Evolutionary conservation across 108 stramenopile genomes (phyloP).

Genomic region (Stephanodiscus triporus): DNA sequence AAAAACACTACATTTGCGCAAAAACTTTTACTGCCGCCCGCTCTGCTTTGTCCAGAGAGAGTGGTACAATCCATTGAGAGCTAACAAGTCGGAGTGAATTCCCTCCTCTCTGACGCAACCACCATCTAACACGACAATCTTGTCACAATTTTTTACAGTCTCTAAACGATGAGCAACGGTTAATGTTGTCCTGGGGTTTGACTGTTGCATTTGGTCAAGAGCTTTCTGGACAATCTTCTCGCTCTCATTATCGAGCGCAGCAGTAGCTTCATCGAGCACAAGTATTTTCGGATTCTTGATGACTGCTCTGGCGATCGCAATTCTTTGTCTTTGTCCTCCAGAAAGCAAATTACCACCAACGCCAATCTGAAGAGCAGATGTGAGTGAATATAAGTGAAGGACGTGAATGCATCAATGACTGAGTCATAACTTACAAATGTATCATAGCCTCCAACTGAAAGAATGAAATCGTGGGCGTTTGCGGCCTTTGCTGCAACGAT

Average conservation of each 20-base stretch:
- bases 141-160: constrained; percentile 66
- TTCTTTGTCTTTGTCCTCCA: constrained; percentile 80
- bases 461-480: constrained; percentile 73
- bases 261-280: constrained; percentile 60
- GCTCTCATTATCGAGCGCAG: constrained; percentile 49
- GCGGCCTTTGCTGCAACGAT: constrained; percentile 57
- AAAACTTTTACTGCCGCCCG: too few relatives aligned
- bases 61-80: constrained; percentile 52
- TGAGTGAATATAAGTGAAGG: too few relatives aligned
- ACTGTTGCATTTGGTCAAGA: constrained; percentile 24
- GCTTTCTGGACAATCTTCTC: constrained; percentile 49
- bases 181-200: constrained; percentile 51
- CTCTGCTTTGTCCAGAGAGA: constrained; percentile 7
- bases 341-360: constrained; percentile 68
- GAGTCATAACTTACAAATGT: constrained; percentile 45
- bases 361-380: constrained; percentile 44
- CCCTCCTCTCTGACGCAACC: constrained; percentile 71
- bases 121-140: constrained; percentile 58
- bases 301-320: constrained; percentile 88
- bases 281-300: constrained; percentile 63
- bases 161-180: constrained; percentile 79
- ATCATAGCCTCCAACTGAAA: constrained; percentile 59
- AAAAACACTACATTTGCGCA: too few relatives aligned
- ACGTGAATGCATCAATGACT: too few relatives aligned
- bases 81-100: constrained; percentile 68